Evolutionary conservation across 306 rosid genomes (phyloP).

Genomic region (Rosa lucieae): DNA sequence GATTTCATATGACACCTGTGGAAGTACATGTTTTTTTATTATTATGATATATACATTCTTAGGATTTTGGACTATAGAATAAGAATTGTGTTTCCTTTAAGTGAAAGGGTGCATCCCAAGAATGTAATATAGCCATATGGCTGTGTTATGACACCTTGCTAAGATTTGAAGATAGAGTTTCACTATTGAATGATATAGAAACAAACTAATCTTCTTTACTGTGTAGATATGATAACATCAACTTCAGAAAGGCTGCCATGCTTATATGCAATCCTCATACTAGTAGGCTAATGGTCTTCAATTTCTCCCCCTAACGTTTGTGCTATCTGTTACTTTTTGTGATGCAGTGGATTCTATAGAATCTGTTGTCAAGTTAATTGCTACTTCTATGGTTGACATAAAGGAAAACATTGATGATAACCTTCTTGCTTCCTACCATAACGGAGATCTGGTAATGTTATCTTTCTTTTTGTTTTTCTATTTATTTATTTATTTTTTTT

Average conservation of each 20-base stretch:
- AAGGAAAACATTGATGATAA: slow-evolving; percentile 78
- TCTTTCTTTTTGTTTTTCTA: slow-evolving; percentile 3
- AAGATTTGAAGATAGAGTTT: slow-evolving; percentile 1
- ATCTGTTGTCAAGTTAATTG: slow-evolving; percentile 56
- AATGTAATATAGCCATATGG: not conserved
- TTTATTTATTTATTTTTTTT: not conserved
- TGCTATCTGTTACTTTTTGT: slow-evolving; percentile 21
- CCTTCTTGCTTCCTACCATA: slow-evolving; percentile 49
- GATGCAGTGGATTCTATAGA: slow-evolving; percentile 45
- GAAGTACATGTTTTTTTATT: not conserved
- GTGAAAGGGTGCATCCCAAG: not conserved
- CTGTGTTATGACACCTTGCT: not conserved
- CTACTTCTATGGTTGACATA: slow-evolving; percentile 52
- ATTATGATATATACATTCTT: not conserved
- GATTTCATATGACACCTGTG: not conserved
- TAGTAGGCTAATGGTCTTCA: slow-evolving; percentile 8
- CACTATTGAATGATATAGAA: not conserved
- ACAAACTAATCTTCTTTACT: not conserved
- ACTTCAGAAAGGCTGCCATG: not conserved
- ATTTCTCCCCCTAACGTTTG: slow-evolving; percentile 9
- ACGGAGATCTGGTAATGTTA: slow-evolving; percentile 43
- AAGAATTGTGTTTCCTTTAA: not conserved
- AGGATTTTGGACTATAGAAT: not conserved
- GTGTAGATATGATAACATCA: not conserved
- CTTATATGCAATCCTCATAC: not conserved